Evolutionary conservation across 2,329 filamentous ascomycete species (phyloP), one percentile per base, ranked within the genome.

Genomic region (Beauveria bassiana): DNA sequence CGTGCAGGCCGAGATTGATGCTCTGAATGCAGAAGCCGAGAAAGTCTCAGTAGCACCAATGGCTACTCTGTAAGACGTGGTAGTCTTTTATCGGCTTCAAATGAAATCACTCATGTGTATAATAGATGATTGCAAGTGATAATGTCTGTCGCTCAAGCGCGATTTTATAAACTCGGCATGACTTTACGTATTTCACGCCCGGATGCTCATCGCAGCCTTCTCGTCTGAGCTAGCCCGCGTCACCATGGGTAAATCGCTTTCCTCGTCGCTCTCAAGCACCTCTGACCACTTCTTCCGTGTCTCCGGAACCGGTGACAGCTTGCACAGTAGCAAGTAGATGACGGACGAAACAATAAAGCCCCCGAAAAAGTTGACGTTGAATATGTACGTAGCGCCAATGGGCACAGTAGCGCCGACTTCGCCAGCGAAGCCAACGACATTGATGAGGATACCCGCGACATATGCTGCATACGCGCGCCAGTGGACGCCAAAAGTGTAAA

Each of bases 391-490:
- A 1, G 93, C 93, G 1, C 88, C 92, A 7, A 84, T 78, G 0
- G 93, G 93, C 0, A 96, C 91, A 1, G 77, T 65, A n/a, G 69
- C 71, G 1, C 91, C 91, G 28, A 96, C 83, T 0, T 89, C 91
- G 2, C 91, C 92, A 1, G 86, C 91, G 66, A 97, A 96, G 1
- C 93, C 93, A 5, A 96, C 91, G 4, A 97, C 89, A 68, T 96
- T 96, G 78, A 96, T 88, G 5, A 93, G 71, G 64, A 96, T 96
- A 10, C 92, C 92, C 1, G 84, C 78, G 62, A 96, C 83, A 71
- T 96, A 96, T 0, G 93, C 90, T 0, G 79, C 82, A 68, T 96
- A 97, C 1, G 85, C 93, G 45, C 91, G 86, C 89, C 89, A 95
- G 71, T 93, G 85, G 70, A 96, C 75, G 20, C 93, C 93, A 53